Evolutionary conservation across 106 monocot genomes (phyloP).

Genomic region (Narthecium ossifragum): DNA sequence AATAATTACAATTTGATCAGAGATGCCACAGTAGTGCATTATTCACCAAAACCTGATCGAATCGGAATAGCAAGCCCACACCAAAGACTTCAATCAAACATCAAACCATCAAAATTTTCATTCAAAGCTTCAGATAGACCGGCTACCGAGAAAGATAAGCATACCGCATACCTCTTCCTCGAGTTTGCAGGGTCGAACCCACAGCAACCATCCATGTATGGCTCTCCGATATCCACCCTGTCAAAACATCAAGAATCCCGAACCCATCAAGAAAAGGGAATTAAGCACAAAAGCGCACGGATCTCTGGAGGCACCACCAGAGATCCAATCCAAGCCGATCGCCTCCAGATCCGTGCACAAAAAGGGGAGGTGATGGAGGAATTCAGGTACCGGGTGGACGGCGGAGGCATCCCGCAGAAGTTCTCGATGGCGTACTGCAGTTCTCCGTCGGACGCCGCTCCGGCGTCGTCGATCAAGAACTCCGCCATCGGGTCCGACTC

Average conservation of each 20-base stretch:
- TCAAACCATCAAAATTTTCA: not conserved
- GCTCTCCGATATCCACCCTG: constrained; percentile 9
- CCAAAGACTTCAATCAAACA: not conserved
- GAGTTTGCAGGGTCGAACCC: constrained; percentile 17
- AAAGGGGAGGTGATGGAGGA: not conserved
- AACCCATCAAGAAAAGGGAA: not conserved
- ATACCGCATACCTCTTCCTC: constrained; percentile 45
- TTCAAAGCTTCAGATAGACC: too few species aligned
- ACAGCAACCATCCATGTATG: not conserved
- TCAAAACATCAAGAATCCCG: not conserved
- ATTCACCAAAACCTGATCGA: not conserved
- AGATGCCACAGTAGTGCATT: not conserved
- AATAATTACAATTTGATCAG: not conserved
- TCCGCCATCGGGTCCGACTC: constrained; percentile 34
- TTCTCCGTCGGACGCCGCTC: constrained; percentile 47
- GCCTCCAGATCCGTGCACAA: not conserved
- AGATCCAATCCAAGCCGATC: not conserved
- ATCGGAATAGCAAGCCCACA: not conserved
- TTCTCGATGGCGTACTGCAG: constrained; percentile 46
- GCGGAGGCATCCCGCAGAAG: constrained; percentile 24
- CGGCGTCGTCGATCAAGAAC: constrained; percentile 47
- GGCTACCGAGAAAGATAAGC: not conserved
- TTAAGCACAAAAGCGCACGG: not conserved
- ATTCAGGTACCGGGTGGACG: constrained; percentile 15
- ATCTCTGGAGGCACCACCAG: not conserved